phyloP scores from a whole-genome alignment of 768 basidiomycete genomes.

The Pholiota microspora region DNA sequence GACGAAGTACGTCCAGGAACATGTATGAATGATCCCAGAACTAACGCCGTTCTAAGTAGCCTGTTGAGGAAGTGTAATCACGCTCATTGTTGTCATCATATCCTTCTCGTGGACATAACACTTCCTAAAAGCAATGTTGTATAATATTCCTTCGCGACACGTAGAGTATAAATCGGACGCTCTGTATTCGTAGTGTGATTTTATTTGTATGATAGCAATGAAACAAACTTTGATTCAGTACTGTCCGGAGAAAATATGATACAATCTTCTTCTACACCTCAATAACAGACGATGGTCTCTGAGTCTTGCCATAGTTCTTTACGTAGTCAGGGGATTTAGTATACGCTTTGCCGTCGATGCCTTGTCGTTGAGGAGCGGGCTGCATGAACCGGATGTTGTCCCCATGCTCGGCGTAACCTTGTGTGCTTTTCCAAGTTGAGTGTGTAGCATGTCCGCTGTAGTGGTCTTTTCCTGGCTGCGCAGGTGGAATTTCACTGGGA shows the following conservation, averaged over 20 bases:
- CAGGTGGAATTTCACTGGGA: constrained; percentile 15
- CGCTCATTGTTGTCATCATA: neutral
- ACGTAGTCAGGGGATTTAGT: constrained; percentile 34
- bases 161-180: neutral
- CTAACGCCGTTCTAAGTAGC: neutral
- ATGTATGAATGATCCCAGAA: neutral
- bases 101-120: neutral
- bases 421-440: constrained; percentile 21
- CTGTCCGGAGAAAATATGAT: too few relatives aligned
- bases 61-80: neutral
- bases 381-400: constrained; percentile 19
- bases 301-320: constrained; percentile 30
- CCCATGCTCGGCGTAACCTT: constrained; percentile 15
- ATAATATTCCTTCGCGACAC: neutral
- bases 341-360: constrained; percentile 24
- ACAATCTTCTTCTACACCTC: too few relatives aligned
- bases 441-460: constrained; percentile 25
- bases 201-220: neutral
- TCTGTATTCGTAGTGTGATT: too few relatives aligned
- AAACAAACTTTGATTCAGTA: neutral
- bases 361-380: constrained; percentile 30
- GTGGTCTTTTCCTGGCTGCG: constrained; percentile 24
- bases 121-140: neutral
- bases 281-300: neutral
- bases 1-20: constrained; percentile 3